Evolutionary conservation across 1,284 basidiomycete genomes (phyloP).

Genomic region (Apiotrichum laibachii): DNA sequence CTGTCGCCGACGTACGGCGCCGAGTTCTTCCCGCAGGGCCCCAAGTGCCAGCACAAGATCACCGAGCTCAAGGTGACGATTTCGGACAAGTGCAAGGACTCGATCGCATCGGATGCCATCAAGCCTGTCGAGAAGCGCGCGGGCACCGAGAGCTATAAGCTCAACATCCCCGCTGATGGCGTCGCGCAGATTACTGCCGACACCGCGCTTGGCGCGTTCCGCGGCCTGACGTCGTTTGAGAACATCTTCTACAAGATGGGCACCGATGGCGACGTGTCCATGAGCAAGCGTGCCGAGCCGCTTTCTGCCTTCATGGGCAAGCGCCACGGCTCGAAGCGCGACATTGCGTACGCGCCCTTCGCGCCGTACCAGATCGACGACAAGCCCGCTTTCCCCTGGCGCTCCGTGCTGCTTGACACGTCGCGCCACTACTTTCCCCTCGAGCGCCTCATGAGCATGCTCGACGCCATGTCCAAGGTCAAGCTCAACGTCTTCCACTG

Average conservation of each 20-base stretch:
- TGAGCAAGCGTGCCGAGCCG: not conserved
- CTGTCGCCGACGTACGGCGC: conserved; percentile 23
- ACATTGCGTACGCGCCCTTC: conserved; percentile 26
- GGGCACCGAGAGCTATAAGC: not conserved
- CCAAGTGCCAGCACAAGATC: conserved; percentile 2
- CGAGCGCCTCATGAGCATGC: conserved; percentile 47
- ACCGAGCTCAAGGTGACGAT: conserved; percentile 43
- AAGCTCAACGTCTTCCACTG: conserved; percentile 59
- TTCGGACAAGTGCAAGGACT: conserved; percentile 54
- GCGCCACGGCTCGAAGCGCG: not conserved
- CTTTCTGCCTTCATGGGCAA: not conserved
- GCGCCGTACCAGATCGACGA: conserved; percentile 51
- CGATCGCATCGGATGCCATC: not conserved
- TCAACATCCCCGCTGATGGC: not conserved
- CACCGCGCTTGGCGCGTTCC: conserved; percentile 64
- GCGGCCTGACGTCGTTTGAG: conserved; percentile 76
- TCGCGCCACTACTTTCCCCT: conserved; percentile 34
- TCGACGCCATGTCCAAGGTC: conserved; percentile 82
- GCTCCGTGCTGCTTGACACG: conserved; percentile 81
- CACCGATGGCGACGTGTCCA: not conserved
- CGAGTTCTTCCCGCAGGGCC: conserved; percentile 22
- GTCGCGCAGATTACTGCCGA: not conserved
- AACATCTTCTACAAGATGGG: conserved; percentile 59
- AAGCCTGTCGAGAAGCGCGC: conserved; percentile 2
- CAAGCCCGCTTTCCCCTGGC: conserved; percentile 50